Conservation (phyloP, 371 early-diverging fungal genomes). For the Rhizopus arrhizus region DNA sequence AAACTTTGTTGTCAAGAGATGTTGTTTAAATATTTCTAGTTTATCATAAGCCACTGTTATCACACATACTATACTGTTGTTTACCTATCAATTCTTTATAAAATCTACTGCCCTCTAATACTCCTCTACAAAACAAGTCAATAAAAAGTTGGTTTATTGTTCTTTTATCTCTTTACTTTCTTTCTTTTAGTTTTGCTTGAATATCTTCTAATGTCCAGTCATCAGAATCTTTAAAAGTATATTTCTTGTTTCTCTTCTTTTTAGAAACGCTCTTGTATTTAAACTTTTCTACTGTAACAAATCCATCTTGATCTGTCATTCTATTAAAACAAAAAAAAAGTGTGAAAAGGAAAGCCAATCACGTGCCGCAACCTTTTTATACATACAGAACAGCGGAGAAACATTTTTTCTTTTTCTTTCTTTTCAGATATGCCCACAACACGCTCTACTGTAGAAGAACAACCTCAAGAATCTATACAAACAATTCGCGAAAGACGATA, state of each 20-base stretch:
- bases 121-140: conserved; percentile 21
- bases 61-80: not conserved
- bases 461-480: conserved; percentile 5
- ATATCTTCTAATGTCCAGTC: conserved; percentile 41
- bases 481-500: conserved; percentile 7
- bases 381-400: no score
- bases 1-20: conserved; percentile 23
- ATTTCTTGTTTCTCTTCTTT: conserved; percentile 27
- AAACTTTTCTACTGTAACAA: conserved; percentile 29
- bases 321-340: conserved; percentile 9
- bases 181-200: conserved; percentile 23
- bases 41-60: not conserved
- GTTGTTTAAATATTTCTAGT: conserved; percentile 29
- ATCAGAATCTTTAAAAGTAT: conserved; percentile 33
- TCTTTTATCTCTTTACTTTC: conserved; percentile 4
- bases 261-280: conserved; percentile 33
- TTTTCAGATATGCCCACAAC: conserved; percentile 19
- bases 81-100: conserved; percentile 39
- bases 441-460: conserved; percentile 1
- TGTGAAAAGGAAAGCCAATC: not conserved
- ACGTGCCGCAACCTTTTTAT: not conserved
- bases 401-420: not conserved
- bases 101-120: conserved; percentile 33
- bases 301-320: conserved; percentile 30
- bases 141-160: not conserved